A percentile compares a stretch with the other conserved stretches of the same genome.
phyloP scores from a whole-genome alignment of 116 monocot genomes.

The Zostera marina region DNA sequence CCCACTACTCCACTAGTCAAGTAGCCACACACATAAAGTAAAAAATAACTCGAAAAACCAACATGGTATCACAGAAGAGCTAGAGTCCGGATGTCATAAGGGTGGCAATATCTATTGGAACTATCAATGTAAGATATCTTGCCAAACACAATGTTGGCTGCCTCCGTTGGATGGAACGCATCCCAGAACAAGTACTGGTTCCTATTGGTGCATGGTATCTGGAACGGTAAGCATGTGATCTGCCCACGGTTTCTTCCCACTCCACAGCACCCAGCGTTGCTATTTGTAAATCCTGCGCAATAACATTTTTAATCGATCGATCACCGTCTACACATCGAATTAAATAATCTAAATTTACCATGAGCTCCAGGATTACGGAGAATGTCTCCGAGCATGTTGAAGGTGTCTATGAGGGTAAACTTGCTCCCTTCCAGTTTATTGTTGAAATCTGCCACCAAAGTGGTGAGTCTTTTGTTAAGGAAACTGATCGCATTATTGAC shows the following conservation, averaged over 20 bases:
- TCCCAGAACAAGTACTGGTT: slow-evolving; percentile 59
- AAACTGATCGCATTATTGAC: slow-evolving; percentile 65
- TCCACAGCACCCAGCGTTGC: slow-evolving; percentile 64
- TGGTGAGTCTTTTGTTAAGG: slow-evolving; percentile 46
- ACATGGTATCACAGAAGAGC: slow-evolving; percentile 19
- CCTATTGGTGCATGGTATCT: slow-evolving; percentile 51
- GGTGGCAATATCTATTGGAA: slow-evolving; percentile 26
- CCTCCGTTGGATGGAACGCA: slow-evolving; percentile 66
- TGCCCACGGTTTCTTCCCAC: slow-evolving; percentile 82
- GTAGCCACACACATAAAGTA: no score
- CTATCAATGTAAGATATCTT: slow-evolving; percentile 30
- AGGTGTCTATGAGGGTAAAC: slow-evolving; percentile 78
- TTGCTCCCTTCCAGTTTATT: slow-evolving; percentile 36
- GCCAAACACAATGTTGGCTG: slow-evolving; percentile 43
- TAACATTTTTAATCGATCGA: no score
- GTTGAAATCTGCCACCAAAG: slow-evolving; percentile 49
- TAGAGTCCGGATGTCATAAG: slow-evolving; percentile 35
- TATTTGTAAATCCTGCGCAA: slow-evolving; percentile 44
- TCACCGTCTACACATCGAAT: no score
- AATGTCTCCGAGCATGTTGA: slow-evolving; percentile 50
- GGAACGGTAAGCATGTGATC: slow-evolving; percentile 53
- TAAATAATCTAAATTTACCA: no score
- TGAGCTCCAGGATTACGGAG: slow-evolving; percentile 25
- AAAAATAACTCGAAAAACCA: no score
- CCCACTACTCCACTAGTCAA: no score